phyloP scores from a whole-genome alignment of 208 protist genomes.

The Trypanosoma conorhini region DNA sequence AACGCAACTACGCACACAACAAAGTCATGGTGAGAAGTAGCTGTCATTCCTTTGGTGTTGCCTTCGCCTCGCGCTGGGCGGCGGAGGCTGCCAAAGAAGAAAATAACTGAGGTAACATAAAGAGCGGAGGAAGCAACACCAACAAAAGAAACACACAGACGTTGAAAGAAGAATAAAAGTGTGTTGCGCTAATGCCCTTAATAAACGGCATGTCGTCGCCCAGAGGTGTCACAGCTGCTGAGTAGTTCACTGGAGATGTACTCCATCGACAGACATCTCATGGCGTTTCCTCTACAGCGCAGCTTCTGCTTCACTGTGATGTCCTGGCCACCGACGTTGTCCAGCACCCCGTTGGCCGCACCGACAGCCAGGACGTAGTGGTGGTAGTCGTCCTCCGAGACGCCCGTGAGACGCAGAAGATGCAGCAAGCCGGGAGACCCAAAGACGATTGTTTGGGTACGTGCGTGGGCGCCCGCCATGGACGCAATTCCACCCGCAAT shows the following conservation, averaged over 20 bases:
- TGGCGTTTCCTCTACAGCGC: slow-evolving; percentile 29
- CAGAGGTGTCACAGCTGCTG: slow-evolving; percentile 13
- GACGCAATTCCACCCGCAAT: slow-evolving; percentile 55
- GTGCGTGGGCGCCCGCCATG: slow-evolving; percentile 33
- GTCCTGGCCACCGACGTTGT: slow-evolving; percentile 64
- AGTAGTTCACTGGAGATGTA: slow-evolving; percentile 45
- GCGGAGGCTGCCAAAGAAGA: no score
- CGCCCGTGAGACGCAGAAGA: slow-evolving; percentile 33
- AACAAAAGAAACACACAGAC: not conserved
- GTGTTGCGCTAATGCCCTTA: not conserved
- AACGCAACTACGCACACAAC: no score
- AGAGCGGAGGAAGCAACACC: slow-evolving; percentile 5
- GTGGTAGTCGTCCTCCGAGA: slow-evolving; percentile 42
- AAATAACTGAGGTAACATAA: not conserved
- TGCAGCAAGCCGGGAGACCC: slow-evolving; percentile 60
- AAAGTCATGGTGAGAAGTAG: no score
- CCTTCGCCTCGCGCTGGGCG: no score
- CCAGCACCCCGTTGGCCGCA: slow-evolving; percentile 41
- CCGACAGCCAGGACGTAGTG: slow-evolving; percentile 54
- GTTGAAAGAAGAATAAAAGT: no score
- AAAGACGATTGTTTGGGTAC: slow-evolving; percentile 54
- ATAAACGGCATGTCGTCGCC: slow-evolving; percentile 1
- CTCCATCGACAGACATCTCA: slow-evolving; percentile 39
- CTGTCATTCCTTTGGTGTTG: no score
- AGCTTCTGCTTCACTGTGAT: slow-evolving; percentile 47